Percentiles rank a stretch among this genome's conserved stretches.
These are phyloP conservation scores for Zygosaccharomyces pseudobailii DNA, from an alignment of 1,139 yeast species.

Conservation along the genomic window DNA sequence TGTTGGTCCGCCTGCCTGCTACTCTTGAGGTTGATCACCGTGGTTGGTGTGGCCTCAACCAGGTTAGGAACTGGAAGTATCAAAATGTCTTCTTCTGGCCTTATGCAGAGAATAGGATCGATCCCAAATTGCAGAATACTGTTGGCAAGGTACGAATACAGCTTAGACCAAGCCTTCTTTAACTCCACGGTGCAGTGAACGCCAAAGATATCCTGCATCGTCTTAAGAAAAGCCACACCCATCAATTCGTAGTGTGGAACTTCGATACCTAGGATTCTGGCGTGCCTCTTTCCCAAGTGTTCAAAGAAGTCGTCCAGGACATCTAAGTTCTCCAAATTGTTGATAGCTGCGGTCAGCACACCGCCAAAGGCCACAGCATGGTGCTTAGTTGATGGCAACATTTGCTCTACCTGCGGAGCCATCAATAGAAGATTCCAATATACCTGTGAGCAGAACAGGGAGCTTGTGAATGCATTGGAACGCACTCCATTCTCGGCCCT, in stretches of 20 bases:
- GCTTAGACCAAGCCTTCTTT: slow-evolving; percentile 67
- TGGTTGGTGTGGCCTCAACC: slow-evolving; percentile 9
- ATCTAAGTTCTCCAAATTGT: slow-evolving; percentile 40
- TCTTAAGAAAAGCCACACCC: slow-evolving; percentile 73
- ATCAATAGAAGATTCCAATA: slow-evolving; percentile 54
- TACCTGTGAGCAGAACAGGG: slow-evolving; percentile 57
- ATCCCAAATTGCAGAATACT: slow-evolving; percentile 59
- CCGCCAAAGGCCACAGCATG: slow-evolving; percentile 81
- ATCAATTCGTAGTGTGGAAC: slow-evolving; percentile 68
- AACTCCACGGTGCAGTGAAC: slow-evolving; percentile 44
- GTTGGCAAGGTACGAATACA: slow-evolving; percentile 54
- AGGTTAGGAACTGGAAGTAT: slow-evolving; percentile 12
- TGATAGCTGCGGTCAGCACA: slow-evolving; percentile 59
- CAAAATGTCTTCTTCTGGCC: slow-evolving; percentile 7
- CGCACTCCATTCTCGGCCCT: slow-evolving; percentile 4
- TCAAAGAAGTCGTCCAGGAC: slow-evolving; percentile 56
- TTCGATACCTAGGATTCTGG: slow-evolving; percentile 70
- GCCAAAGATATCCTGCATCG: slow-evolving; percentile 66
- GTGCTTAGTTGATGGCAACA: slow-evolving; percentile 62
- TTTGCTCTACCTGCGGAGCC: slow-evolving; percentile 49
- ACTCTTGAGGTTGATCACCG: slow-evolving; percentile 4
- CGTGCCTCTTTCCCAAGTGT: slow-evolving; percentile 68
- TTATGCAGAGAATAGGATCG: slow-evolving; percentile 43
- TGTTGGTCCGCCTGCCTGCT: not conserved
- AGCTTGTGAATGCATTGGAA: slow-evolving; percentile 39